A percentile compares a stretch with the other conserved stretches of the same genome.
phyloP scores from a whole-genome alignment of 75 land plant species.

The Cryptomeria japonica region DNA sequence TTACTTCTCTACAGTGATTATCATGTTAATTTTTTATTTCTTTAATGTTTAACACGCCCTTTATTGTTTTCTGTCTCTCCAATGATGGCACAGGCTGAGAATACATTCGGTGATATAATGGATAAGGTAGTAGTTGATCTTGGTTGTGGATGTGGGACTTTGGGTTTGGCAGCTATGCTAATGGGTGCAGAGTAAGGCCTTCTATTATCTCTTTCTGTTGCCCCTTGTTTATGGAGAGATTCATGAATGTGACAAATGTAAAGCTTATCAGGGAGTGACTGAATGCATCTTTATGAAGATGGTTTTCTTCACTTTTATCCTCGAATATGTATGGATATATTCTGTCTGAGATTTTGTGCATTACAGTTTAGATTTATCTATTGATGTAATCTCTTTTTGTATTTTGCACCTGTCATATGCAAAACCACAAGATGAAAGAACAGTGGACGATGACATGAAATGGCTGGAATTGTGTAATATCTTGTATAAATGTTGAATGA shows the following conservation, averaged over 20 bases:
- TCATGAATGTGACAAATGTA: neutral
- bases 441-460: neutral
- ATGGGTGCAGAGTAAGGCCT: conserved; percentile 81
- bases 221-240: neutral
- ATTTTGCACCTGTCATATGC: neutral
- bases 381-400: neutral
- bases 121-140: conserved; percentile 87
- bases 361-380: neutral
- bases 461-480: neutral
- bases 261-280: neutral
- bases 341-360: neutral
- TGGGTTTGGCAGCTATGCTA: conserved; percentile 88
- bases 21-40: neutral
- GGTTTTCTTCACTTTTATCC: neutral
- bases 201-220: neutral
- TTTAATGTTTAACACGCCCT: neutral
- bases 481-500: neutral
- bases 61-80: neutral
- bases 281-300: neutral
- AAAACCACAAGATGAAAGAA: neutral
- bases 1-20: neutral
- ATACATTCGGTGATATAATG: conserved; percentile 73
- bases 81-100: conserved; percentile 45
- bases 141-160: conserved; percentile 96
- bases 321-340: neutral